Evolutionary conservation across 2,329 filamentous ascomycete species (phyloP), one percentile per base, ranked within the genome.

Genomic region (Stagonosporopsis rhizophila): DNA sequence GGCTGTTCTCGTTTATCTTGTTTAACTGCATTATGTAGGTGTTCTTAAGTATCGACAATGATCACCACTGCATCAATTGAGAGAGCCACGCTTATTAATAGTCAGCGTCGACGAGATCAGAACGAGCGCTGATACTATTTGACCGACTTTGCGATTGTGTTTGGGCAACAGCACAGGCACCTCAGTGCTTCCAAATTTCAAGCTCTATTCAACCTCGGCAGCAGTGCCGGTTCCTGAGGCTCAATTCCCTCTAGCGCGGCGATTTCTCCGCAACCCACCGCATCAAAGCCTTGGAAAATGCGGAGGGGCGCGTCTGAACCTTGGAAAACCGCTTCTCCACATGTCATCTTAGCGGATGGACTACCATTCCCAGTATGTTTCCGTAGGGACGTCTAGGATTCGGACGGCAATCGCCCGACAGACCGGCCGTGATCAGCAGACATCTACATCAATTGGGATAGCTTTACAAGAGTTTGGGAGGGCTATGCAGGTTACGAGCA

Each of bases 341-440:
- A 50, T 39, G 34, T n/a, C n/a, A 37, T 42, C n/a, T 17, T 17
- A 25, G 15, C 54, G 54, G 54, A 48, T 38, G 44, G 42, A 34
- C 32, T 57, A 35, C 54, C 54, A 32, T 40, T 48, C 37, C 15
- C 34, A 57, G 54, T 39, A 48, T 47, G 32, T n/a, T 23, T 37
- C 38, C 55, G 35, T 45, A 14, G 15, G 17, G 30, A 23, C 4
- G 40, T 15, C 27, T 28, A 12, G n/a, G 6, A 22, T 35, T 62
- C 66, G 66, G 65, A 56, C 61, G 58, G 45, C 44, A 68, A 64
- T 68, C 34, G 56, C 50, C 66, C 66, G 66, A 59, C 46, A 41
- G 37, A 28, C 64, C 62, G 66, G 57, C 32, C 22, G 46, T 23
- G 63, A 66, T 67, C 61, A 61, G 51, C 65, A 50, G 35, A 30